Conservation (phyloP, 495 filamentous ascomycete species). For the Penicillium maclennaniae region DNA sequence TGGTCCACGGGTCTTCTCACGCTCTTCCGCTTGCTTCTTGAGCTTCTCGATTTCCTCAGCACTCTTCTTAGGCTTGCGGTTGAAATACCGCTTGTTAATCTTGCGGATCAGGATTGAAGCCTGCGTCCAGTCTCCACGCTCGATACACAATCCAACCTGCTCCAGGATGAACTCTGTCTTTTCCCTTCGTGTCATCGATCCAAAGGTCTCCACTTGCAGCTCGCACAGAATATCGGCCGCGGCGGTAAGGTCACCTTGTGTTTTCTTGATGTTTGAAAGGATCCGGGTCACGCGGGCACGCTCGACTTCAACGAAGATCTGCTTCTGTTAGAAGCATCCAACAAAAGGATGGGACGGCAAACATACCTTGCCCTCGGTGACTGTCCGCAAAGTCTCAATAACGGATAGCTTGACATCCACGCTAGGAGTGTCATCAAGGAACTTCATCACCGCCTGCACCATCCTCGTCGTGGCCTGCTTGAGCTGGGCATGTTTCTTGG, state of each 20-base stretch:
- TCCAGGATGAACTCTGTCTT: conserved; percentile 98
- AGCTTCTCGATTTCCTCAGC: conserved; percentile 84
- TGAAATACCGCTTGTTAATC: conserved; percentile 90
- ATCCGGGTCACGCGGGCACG: conserved; percentile 91
- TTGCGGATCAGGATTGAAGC: conserved; percentile 91
- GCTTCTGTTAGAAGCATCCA: background rate
- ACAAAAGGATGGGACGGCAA: background rate
- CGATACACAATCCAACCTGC: conserved; percentile 91
- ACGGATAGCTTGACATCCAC: conserved; percentile 83
- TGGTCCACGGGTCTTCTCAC: conserved; percentile 61
- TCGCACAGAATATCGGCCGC: conserved; percentile 94
- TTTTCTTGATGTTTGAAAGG: conserved; percentile 93
- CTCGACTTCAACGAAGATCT: conserved; percentile 99
- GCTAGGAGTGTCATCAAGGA: conserved; percentile 76
- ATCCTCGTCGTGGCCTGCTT: conserved; percentile 98
- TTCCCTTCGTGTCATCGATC: conserved; percentile 93
- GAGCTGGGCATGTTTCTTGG: conserved; percentile 99
- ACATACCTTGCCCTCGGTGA: conserved; percentile 91
- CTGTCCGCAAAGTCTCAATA: conserved; percentile 91
- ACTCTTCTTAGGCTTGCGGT: conserved; percentile 83
- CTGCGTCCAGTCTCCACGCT: conserved; percentile 93
- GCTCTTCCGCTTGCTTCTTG: conserved; percentile 76
- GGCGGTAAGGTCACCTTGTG: conserved; percentile 83
- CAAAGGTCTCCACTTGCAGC: conserved; percentile 97
- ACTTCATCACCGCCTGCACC: conserved; percentile 93